Percentiles rank a stretch among this genome's conserved stretches.
Evolutionary conservation across 768 basidiomycete genomes (phyloP).

Genomic region (Leucosporidium scottii): DNA sequence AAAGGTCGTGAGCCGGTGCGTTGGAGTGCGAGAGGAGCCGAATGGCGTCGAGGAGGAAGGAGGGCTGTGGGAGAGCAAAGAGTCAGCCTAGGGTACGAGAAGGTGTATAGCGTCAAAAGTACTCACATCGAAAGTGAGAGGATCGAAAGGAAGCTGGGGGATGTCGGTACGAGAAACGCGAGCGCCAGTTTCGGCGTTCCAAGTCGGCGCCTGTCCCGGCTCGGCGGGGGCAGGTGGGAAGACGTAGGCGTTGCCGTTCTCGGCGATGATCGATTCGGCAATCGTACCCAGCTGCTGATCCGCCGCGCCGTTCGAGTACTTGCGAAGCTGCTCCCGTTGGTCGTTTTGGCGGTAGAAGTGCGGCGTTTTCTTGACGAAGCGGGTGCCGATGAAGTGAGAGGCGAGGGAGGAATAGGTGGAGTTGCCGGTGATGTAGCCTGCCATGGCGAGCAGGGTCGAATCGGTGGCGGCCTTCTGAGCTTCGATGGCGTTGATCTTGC

Average conservation of each 20-base stretch:
- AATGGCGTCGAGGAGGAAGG: conserved; percentile 34
- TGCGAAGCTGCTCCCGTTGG: conserved; percentile 15
- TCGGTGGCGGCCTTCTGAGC: conserved; percentile 22
- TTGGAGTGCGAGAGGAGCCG: conserved; percentile 27
- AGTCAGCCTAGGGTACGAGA: not conserved
- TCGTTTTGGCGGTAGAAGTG: conserved; percentile 20
- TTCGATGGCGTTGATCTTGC: no score
- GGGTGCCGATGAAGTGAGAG: conserved; percentile 25
- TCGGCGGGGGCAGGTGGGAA: conserved; percentile 26
- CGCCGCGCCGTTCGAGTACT: conserved; percentile 4
- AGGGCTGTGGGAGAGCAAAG: conserved; percentile 15
- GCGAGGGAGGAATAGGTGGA: conserved; percentile 17
- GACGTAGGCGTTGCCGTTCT: conserved; percentile 14
- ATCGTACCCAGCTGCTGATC: not conserved
- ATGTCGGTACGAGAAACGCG: not conserved
- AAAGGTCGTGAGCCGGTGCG: conserved; percentile 1
- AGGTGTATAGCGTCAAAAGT: not conserved
- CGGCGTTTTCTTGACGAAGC: conserved; percentile 27
- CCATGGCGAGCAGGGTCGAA: conserved; percentile 32
- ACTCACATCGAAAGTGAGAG: conserved; percentile 29
- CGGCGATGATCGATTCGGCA: not conserved
- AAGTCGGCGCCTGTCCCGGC: not conserved
- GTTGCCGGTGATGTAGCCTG: conserved; percentile 33
- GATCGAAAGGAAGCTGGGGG: conserved; percentile 22
- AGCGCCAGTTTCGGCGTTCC: conserved; percentile 10